phyloP scores from a whole-genome alignment of 495 filamentous ascomycete genomes.

The Aspergillus cristatus region DNA sequence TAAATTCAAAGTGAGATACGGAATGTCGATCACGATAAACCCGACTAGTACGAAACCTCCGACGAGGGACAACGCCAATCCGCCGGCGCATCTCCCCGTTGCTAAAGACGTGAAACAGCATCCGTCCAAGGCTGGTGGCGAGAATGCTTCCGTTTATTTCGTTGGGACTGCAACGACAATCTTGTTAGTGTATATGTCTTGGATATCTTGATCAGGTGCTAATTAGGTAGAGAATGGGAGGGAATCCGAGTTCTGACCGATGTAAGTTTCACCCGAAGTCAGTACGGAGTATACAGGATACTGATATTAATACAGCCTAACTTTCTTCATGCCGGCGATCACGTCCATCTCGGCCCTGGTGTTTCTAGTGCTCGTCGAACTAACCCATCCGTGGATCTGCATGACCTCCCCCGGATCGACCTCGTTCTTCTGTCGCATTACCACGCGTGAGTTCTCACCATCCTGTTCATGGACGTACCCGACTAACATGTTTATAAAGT shows the following conservation, averaged over 20 bases:
- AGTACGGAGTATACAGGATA: too few species aligned
- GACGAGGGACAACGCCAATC: slow-evolving; percentile 7
- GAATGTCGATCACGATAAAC: slow-evolving; percentile 3
- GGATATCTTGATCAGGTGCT: not conserved
- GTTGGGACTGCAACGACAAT: slow-evolving; percentile 61
- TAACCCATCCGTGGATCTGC: slow-evolving; percentile 52
- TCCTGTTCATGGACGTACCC: too few species aligned
- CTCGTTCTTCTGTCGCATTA: slow-evolving; percentile 56
- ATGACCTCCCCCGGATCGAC: slow-evolving; percentile 53
- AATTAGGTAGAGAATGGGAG: slow-evolving; percentile 42
- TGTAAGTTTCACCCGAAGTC: slow-evolving; percentile 13
- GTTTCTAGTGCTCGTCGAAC: slow-evolving; percentile 43
- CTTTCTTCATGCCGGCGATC: slow-evolving; percentile 60
- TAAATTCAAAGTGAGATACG: too few species aligned
- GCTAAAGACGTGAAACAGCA: slow-evolving; percentile 34
- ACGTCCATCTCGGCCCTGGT: slow-evolving; percentile 58
- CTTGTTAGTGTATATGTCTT: slow-evolving; percentile 25
- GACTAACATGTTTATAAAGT: slow-evolving; percentile 12
- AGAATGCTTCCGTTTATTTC: slow-evolving; percentile 45
- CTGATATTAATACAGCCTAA: slow-evolving; percentile 36
- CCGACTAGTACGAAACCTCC: slow-evolving; percentile 3
- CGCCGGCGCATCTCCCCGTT: slow-evolving; percentile 16
- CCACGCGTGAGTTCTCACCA: slow-evolving; percentile 34
- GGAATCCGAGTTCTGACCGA: slow-evolving; percentile 59
- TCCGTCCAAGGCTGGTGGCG: slow-evolving; percentile 23